phyloP scores from a whole-genome alignment of 306 rosid species.

The Ochetophila trinervis region DNA sequence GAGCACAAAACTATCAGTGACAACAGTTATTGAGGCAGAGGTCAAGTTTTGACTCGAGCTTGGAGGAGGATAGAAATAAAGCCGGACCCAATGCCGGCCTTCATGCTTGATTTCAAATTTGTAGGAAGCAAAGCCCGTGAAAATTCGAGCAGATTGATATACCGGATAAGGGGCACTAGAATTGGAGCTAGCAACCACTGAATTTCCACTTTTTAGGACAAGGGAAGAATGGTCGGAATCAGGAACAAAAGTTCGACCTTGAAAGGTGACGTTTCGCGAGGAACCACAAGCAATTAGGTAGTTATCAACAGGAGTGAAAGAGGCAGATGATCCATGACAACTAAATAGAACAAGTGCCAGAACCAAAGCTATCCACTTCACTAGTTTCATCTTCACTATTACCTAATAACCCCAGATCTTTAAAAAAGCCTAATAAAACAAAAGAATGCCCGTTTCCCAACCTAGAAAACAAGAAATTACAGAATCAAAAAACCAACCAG shows the following conservation, averaged over 20 bases:
- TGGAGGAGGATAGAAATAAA: conserved; percentile 64
- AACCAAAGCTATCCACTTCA: conserved; percentile 40
- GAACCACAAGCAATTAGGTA: conserved; percentile 86
- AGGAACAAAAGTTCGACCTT: conserved; percentile 70
- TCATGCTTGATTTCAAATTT: conserved; percentile 45
- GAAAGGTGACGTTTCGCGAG: conserved; percentile 51
- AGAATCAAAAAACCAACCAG: conserved; percentile 3
- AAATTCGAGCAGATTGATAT: conserved; percentile 72
- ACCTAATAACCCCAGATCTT: conserved; percentile 18
- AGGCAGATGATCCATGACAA: conserved; percentile 46
- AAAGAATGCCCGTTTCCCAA: conserved; percentile 12
- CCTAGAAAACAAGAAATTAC: neutral
- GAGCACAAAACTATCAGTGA: conserved; percentile 75
- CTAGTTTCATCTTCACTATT: conserved; percentile 46
- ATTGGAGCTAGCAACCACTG: conserved; percentile 50
- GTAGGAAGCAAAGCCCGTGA: conserved; percentile 57
- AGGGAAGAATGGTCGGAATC: conserved; percentile 60
- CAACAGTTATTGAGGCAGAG: conserved; percentile 68
- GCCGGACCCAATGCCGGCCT: conserved; percentile 87
- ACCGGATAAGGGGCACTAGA: conserved; percentile 60
- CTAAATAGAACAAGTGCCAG: conserved; percentile 33
- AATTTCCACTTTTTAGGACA: conserved; percentile 51
- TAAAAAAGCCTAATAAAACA: neutral
- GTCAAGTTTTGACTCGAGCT: conserved; percentile 44
- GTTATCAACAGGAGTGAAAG: conserved; percentile 61